Conservation (phyloP, 1,284 basidiomycete species). For the Irpex lacteus region DNA sequence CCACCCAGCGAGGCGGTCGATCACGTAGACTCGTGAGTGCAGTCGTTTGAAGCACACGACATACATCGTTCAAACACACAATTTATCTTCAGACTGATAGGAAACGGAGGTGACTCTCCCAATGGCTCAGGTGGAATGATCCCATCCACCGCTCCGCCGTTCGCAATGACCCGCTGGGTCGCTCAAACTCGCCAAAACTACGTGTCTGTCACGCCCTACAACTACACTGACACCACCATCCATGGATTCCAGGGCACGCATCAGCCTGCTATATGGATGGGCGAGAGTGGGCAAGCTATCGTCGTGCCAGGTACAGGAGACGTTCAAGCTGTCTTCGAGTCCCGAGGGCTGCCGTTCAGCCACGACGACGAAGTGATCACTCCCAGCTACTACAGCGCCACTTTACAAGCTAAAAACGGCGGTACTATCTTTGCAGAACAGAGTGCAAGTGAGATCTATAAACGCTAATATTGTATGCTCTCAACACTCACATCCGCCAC, state of each 20-base stretch:
- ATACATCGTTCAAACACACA: not conserved
- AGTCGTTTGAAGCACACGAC: not conserved
- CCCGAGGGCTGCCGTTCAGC: constrained; percentile 58
- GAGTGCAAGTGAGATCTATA: constrained; percentile 56
- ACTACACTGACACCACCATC: constrained; percentile 60
- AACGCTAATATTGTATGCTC: not conserved
- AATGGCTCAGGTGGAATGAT: constrained; percentile 67
- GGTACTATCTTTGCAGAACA: constrained; percentile 59
- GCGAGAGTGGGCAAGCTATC: constrained; percentile 68
- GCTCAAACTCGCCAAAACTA: constrained; percentile 65
- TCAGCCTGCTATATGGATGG: constrained; percentile 92
- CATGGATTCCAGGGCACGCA: constrained; percentile 80
- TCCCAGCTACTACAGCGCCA: constrained; percentile 67
- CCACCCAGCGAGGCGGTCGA: constrained; percentile 46
- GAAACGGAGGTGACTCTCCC: constrained; percentile 68
- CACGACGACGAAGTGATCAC: constrained; percentile 60
- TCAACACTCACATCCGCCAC: constrained; percentile 2
- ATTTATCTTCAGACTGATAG: constrained; percentile 46
- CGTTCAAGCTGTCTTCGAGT: constrained; percentile 53
- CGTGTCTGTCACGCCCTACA: constrained; percentile 78
- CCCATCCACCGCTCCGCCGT: constrained; percentile 73
- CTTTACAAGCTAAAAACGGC: constrained; percentile 49
- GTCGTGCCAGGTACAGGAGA: constrained; percentile 59
- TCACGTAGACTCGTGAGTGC: constrained; percentile 50
- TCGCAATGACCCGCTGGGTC: constrained; percentile 36